Evolutionary conservation across 345 rosid genomes (phyloP).

Genomic region (Balakata baccata): DNA sequence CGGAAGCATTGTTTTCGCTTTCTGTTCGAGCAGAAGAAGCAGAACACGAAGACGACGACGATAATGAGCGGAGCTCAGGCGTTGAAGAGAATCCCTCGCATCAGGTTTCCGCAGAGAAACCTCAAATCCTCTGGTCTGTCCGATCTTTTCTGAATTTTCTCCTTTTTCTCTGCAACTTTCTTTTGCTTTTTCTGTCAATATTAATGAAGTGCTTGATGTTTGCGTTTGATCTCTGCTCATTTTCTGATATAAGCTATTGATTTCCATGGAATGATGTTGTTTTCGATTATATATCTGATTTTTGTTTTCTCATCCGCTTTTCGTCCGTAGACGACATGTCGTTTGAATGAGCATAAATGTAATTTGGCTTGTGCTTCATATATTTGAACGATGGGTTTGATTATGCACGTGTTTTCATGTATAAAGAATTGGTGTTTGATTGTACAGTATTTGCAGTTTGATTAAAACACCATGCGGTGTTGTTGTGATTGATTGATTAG

Average conservation of each 20-base stretch:
- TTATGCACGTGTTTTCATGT: no score
- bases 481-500: no score
- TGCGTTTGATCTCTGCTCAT: neutral
- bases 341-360: no score
- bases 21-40: neutral
- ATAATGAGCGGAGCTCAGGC: conserved; percentile 61
- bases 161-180: neutral
- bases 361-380: no score
- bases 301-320: neutral
- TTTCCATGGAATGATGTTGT: neutral
- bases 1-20: neutral
- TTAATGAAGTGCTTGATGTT: neutral
- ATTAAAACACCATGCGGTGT: no score
- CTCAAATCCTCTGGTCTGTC: conserved; percentile 47
- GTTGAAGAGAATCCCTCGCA: conserved; percentile 82
- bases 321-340: no score
- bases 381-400: no score
- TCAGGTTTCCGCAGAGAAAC: conserved; percentile 73
- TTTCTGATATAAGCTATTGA: neutral
- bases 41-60: conserved; percentile 9
- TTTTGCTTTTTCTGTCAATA: neutral
- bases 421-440: no score
- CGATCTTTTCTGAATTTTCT: neutral
- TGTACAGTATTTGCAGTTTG: no score
- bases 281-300: neutral